Evolutionary conservation across 2,329 filamentous ascomycete species (phyloP).

Genomic region (Teratosphaeria viscida): DNA sequence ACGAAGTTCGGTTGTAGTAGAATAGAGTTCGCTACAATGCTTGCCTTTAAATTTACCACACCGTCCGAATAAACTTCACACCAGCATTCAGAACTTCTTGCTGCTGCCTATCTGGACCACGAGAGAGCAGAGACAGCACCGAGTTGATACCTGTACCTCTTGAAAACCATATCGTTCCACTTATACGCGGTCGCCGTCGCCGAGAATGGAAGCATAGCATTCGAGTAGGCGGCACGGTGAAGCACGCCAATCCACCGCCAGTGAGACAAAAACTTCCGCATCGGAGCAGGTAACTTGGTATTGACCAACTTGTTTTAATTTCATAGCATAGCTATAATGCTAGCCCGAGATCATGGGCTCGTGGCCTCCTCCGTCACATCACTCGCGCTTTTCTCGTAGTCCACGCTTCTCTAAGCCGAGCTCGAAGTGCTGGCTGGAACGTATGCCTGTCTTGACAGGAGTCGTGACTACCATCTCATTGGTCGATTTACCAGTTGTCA

Average conservation of each 20-base stretch:
- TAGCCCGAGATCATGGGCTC: neutral
- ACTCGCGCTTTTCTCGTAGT: neutral
- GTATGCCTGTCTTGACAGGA: neutral
- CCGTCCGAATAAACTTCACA: neutral
- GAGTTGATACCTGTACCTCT: too few relatives aligned
- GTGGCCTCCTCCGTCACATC: neutral
- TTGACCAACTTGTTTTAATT: neutral
- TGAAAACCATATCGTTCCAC: too few relatives aligned
- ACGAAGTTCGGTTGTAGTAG: neutral
- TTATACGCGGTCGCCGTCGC: too few relatives aligned
- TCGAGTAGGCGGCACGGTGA: too few relatives aligned
- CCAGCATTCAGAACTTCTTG: neutral
- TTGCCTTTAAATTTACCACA: neutral
- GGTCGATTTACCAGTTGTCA: conserved; percentile 44
- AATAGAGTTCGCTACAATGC: neutral
- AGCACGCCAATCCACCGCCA: neutral
- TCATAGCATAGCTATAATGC: neutral
- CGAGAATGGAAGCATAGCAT: too few relatives aligned
- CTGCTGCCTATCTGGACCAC: too few relatives aligned
- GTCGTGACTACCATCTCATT: neutral
- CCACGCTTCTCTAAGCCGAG: neutral
- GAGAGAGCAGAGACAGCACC: too few relatives aligned
- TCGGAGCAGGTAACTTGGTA: neutral
- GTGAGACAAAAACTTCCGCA: neutral
- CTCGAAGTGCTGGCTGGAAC: neutral